Evolutionary conservation across 225 moss, liverwort and hornwort species (phyloP).

Genomic region (Sphagnum tenellum): DNA sequence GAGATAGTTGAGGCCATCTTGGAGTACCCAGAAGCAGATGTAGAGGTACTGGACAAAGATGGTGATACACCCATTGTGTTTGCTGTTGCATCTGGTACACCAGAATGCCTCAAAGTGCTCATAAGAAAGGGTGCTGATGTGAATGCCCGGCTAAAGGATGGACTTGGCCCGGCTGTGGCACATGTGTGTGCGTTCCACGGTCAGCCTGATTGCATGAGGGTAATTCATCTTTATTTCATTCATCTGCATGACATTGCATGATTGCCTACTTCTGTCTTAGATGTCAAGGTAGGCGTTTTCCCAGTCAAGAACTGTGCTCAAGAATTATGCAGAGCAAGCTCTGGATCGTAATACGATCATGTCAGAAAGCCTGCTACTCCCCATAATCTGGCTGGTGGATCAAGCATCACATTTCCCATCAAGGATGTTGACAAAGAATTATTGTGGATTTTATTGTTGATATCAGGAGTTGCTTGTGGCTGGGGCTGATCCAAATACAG

Average conservation of each 20-base stretch:
- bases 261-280: no score
- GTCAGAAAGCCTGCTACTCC: no score
- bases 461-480: slow-evolving; percentile 35
- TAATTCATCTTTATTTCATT: background rate
- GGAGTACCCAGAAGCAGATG: slow-evolving; percentile 38
- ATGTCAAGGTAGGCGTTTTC: no score
- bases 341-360: no score
- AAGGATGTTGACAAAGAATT: background rate
- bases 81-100: slow-evolving; percentile 44
- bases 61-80: slow-evolving; percentile 47
- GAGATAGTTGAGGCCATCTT: slow-evolving; percentile 37
- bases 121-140: slow-evolving; percentile 39
- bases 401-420: no score
- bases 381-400: no score
- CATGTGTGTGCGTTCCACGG: slow-evolving; percentile 53
- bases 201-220: slow-evolving; percentile 45
- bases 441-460: slow-evolving; percentile 1
- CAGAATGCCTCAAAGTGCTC: slow-evolving; percentile 30
- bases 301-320: no score
- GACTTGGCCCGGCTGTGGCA: slow-evolving; percentile 40
- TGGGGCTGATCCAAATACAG: slow-evolving; percentile 37
- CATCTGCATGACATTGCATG: no score
- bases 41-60: slow-evolving; percentile 42
- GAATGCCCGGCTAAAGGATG: slow-evolving; percentile 44
- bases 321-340: no score